Evolutionary conservation across 805 yeast genomes (phyloP), one percentile per base, ranked within the genome.

Genomic region (Monosporozyma aquatica): DNA sequence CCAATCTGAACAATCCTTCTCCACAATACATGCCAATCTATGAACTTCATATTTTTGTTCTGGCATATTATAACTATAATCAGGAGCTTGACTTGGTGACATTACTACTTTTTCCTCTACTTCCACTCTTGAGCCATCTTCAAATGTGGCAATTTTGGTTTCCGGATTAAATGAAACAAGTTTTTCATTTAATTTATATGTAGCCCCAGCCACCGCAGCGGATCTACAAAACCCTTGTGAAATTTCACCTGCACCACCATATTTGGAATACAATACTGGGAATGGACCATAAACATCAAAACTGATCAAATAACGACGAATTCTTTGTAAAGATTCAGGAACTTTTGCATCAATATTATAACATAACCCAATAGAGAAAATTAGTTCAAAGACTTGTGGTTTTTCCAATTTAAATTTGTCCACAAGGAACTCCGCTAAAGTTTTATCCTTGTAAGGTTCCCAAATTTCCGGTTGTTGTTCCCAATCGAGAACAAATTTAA

Each of bases 171-270:
- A 87, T 28, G 76, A 75, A 5, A 66, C 66, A 41, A 90, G 63
- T 30, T 71, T 66, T 13, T 92, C 81, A 56, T 81, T 78, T 43
- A 90, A 70, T 61, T 87, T 87, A 66, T 92, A 90, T 26, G 94
- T 86, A 42, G 97, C 82, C 42, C 97, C 97, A 15, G 92, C 97
- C 48, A 90, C 97, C 11, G 98, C 98, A 3, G 97, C 97, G 44
- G 95, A 83, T 53, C 98, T 74, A 66, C 97, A 90, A 63, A 92
- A 90, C 1, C 97, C 98, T 66, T 90, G 98, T 13, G 95, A 80
- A 22, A 90, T 69, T 64, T 90, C 98, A 41, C 97, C 96, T 0
- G 95, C 89, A 2, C 95, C 94, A 44, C 97, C 98, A 65, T 80
- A 90, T 68, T 87, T 90, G 40, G 95, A 83, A 53, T 81, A 81